Evolutionary conservation across 1,284 basidiomycete species (phyloP), one percentile per base, ranked within the genome.

Genomic region (Takashimella tepidaria): DNA sequence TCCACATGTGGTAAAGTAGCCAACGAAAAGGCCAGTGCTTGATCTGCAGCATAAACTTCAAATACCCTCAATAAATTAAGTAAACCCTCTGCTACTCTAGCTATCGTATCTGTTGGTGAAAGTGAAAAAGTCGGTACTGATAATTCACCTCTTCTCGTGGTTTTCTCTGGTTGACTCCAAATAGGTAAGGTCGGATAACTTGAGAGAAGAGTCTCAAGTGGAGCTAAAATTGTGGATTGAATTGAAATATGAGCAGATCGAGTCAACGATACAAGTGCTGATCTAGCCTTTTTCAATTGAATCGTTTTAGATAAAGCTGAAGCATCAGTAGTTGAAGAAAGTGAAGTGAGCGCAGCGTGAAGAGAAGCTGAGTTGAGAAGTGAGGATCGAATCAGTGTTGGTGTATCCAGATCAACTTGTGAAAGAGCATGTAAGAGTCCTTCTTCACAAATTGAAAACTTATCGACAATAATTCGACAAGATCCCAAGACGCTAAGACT

Each of bases 31-130:
- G 84, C 83, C n/a, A 96, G 80, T 10, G 89, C 89, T 60, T 89
- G 88, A 70, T 97, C 92, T 50, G 89, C 86, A 3, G 88, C 90
- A 67, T 96, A 93, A 16, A 92, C 87, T 71, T 98, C 93, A 69
- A 98, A 95, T 20, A 98, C 78, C 47, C 93, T 79, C 1, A 95
- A 91, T 4, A 98, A 82, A 74, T 96, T 97, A 41, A 98, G 80
- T 46, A 98, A 77, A 4, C 91, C 92, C 68, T 98, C 96, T 4
- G 90, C 88, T 16, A 98, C 85, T 47, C 86, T 83, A 56, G 92
- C 88, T 61, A 97, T 87, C 1, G 83, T 85, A 53, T 91, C 88
- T 43, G 86, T 96, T 0, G 92, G 92, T 11, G 88, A 90, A 13
- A 93, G 80, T 1, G 92, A 96, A 75, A 98, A 98, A 3, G 83